Conservation (phyloP, 1,284 basidiomycete species). For the Cystobasidium sp. region DNA sequence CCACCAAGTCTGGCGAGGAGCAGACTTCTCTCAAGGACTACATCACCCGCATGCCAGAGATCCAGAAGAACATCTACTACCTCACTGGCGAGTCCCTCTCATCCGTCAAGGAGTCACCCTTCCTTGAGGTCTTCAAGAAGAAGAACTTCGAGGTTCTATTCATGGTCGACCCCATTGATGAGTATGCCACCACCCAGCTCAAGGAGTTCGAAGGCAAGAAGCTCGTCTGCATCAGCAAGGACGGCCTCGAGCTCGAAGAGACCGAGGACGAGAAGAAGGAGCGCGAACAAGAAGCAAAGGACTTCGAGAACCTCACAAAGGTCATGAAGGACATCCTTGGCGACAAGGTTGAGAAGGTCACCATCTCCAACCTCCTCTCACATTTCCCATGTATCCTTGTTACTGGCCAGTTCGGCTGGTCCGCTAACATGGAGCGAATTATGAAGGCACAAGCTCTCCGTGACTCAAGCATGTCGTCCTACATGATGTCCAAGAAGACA, state of each 20-base stretch:
- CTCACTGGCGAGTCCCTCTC: slow-evolving; percentile 91
- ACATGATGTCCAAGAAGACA: slow-evolving; percentile 98
- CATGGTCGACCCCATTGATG: slow-evolving; percentile 97
- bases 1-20: slow-evolving; percentile 93
- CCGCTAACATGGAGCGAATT: slow-evolving; percentile 99
- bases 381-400: slow-evolving; percentile 96
- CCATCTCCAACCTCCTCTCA: slow-evolving; percentile 95
- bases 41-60: slow-evolving; percentile 99
- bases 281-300: slow-evolving; percentile 84
- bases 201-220: slow-evolving; percentile 99
- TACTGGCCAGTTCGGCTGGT: slow-evolving; percentile 99
- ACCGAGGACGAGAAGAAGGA: slow-evolving; percentile 94
- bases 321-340: slow-evolving; percentile 98
- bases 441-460: slow-evolving; percentile 99
- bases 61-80: slow-evolving; percentile 99
- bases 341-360: slow-evolving; percentile 99
- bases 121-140: slow-evolving; percentile 99
- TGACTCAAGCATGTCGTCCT: slow-evolving; percentile 98
- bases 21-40: slow-evolving; percentile 96
- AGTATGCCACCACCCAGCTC: slow-evolving; percentile 95
- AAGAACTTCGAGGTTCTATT: slow-evolving; percentile 99
- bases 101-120: slow-evolving; percentile 90
- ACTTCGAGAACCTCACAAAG: slow-evolving; percentile 87
- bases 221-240: slow-evolving; percentile 97
- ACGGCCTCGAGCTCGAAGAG: slow-evolving; percentile 99